Conservation (phyloP, 2,329 filamentous ascomycete species). For the Claviceps africana region DNA sequence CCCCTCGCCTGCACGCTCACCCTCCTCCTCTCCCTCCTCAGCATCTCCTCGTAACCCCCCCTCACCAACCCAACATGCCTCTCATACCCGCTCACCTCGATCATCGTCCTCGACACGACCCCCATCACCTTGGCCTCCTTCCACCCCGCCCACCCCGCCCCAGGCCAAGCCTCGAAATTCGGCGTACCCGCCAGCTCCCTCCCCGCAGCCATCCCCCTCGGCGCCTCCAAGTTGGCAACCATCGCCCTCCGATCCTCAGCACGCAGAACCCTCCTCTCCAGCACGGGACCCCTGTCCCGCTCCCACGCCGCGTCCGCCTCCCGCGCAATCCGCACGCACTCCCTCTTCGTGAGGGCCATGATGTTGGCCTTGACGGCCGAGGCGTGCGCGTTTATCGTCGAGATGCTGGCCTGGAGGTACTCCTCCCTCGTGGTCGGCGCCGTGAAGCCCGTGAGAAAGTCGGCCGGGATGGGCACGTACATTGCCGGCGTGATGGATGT, state of each 20-base stretch:
- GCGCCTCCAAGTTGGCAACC: constrained; percentile 17
- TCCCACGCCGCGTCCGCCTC: not conserved
- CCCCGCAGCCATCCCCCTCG: not conserved
- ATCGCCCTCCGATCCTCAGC: constrained; percentile 11
- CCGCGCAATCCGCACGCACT: constrained; percentile 18
- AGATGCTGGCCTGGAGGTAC: constrained; percentile 11
- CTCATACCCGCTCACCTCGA: constrained; percentile 14
- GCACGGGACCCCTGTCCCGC: not conserved
- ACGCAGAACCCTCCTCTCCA: not conserved
- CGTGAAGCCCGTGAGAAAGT: constrained; percentile 10
- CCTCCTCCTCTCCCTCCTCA: constrained; percentile 12
- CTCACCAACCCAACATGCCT: constrained; percentile 8
- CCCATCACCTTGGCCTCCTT: constrained; percentile 11
- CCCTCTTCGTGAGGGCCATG: constrained; percentile 15
- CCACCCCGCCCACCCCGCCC: constrained; percentile 9
- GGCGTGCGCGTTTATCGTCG: constrained; percentile 13
- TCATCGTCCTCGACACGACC: constrained; percentile 9
- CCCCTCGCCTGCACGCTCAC: not conserved
- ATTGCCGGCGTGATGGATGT: constrained; percentile 16
- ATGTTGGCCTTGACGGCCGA: constrained; percentile 18
- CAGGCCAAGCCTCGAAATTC: constrained; percentile 1
- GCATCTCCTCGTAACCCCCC: constrained; percentile 9
- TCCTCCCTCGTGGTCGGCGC: constrained; percentile 8
- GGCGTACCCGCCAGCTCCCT: not conserved
- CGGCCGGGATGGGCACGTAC: constrained; percentile 19